Evolutionary conservation across 257 asterid species (phyloP).

Genomic region (Solanum lignicaule): DNA sequence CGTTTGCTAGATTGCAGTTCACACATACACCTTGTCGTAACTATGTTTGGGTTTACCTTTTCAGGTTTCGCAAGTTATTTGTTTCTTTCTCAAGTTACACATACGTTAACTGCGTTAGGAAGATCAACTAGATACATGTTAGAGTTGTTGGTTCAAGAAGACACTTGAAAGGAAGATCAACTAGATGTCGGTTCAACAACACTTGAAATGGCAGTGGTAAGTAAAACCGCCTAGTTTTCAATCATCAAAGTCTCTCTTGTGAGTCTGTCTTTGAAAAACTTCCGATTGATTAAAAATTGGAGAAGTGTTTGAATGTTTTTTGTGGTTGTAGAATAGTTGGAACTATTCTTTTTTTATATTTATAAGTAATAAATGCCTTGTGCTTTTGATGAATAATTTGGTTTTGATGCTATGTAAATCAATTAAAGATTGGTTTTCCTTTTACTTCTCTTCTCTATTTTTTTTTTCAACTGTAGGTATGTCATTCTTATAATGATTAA

Average conservation of each 20-base stretch:
- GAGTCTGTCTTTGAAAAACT: neutral
- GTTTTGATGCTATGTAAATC: neutral
- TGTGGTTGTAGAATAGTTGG: neutral
- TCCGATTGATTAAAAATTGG: neutral
- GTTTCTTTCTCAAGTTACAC: slow-evolving; percentile 79
- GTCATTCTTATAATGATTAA: neutral
- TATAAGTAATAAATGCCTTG: neutral
- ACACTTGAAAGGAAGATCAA: neutral
- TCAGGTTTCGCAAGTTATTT: slow-evolving; percentile 89
- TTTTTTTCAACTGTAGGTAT: neutral
- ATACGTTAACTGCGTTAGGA: slow-evolving; percentile 57
- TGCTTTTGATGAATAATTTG: neutral
- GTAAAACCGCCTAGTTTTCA: neutral
- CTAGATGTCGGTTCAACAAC: neutral
- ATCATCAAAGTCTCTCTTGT: neutral
- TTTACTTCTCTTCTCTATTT: neutral
- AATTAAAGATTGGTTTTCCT: neutral
- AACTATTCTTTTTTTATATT: too few species aligned
- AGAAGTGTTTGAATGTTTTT: neutral
- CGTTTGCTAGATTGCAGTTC: neutral
- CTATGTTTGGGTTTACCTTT: neutral
- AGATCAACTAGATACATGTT: slow-evolving; percentile 17
- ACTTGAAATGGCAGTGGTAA: neutral
- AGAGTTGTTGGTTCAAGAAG: neutral
- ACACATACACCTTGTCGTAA: neutral